phyloP scores from a whole-genome alignment of 106 monocot species.

The Allium fistulosum region DNA sequence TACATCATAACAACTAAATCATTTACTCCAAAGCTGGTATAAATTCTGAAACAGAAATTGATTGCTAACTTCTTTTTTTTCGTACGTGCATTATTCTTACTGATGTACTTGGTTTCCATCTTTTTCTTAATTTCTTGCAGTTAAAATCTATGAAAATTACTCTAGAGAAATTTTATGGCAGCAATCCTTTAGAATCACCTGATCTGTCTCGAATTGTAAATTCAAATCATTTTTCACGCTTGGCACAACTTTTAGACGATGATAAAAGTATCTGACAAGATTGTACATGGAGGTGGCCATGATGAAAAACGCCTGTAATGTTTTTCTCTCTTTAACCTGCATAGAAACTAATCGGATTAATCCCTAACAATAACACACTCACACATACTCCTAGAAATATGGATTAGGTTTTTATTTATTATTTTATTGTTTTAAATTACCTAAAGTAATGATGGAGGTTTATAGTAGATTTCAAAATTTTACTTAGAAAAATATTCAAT shows the following conservation, averaged over 20 bases:
- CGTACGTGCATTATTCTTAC: background rate
- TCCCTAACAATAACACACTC: too few species aligned
- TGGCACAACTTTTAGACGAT: slow-evolving; percentile 49
- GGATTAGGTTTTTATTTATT: too few species aligned
- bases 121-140: slow-evolving; percentile 12
- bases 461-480: too few species aligned
- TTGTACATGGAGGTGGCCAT: slow-evolving; percentile 47
- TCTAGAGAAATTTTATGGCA: slow-evolving; percentile 56
- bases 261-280: slow-evolving; percentile 31
- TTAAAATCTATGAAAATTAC: slow-evolving; percentile 33
- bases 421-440: too few species aligned
- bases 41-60: slow-evolving; percentile 1
- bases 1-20: slow-evolving; percentile 50
- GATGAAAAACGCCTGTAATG: slow-evolving; percentile 44
- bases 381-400: too few species aligned
- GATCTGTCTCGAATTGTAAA: slow-evolving; percentile 68
- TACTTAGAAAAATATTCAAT: too few species aligned
- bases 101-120: background rate
- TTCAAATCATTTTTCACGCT: slow-evolving; percentile 49
- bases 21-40: slow-evolving; percentile 58
- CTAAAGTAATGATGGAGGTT: too few species aligned
- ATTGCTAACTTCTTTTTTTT: background rate
- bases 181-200: slow-evolving; percentile 40
- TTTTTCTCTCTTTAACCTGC: too few species aligned
- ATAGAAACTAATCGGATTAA: too few species aligned